Percentiles rank a stretch among this genome's conserved stretches.
Conservation (phyloP, 129 eudicot species). For the Artemisia annua region DNA sequence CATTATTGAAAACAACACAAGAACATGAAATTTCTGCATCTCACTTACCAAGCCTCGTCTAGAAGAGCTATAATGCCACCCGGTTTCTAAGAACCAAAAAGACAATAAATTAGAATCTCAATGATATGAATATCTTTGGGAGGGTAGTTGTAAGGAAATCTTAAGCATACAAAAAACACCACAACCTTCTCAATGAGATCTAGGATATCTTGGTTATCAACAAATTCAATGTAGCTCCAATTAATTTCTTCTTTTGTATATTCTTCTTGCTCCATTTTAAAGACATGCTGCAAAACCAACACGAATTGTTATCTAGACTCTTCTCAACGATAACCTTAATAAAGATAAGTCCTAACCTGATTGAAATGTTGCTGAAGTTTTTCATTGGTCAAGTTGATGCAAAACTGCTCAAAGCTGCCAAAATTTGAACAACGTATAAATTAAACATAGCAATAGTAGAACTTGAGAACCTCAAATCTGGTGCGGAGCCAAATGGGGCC, state of each 20-base stretch:
- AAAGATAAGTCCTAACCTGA: constrained; percentile 53
- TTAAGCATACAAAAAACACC: constrained; percentile 15
- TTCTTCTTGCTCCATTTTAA: constrained; percentile 98
- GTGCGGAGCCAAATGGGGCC: neutral
- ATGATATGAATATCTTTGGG: constrained; percentile 10
- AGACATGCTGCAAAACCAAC: constrained; percentile 68
- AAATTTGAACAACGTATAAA: constrained; percentile 7
- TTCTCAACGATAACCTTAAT: constrained; percentile 5
- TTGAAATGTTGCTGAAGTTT: constrained; percentile 97
- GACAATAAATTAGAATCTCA: constrained; percentile 15
- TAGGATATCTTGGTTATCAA: constrained; percentile 88
- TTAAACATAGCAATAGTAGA: neutral
- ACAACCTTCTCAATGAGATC: constrained; percentile 95
- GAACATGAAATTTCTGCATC: neutral
- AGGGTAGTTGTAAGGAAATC: constrained; percentile 21
- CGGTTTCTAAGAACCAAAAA: constrained; percentile 69
- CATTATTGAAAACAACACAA: neutral
- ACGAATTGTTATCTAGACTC: constrained; percentile 2
- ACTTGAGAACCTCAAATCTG: too few species aligned
- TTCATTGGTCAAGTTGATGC: constrained; percentile 96
- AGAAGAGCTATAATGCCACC: constrained; percentile 96
- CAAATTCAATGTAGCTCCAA: constrained; percentile 96
- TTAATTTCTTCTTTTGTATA: constrained; percentile 86
- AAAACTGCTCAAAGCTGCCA: constrained; percentile 94
- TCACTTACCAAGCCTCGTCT: constrained; percentile 94